phyloP scores from a whole-genome alignment of 768 basidiomycete species.

The Auriscalpium orientale region DNA sequence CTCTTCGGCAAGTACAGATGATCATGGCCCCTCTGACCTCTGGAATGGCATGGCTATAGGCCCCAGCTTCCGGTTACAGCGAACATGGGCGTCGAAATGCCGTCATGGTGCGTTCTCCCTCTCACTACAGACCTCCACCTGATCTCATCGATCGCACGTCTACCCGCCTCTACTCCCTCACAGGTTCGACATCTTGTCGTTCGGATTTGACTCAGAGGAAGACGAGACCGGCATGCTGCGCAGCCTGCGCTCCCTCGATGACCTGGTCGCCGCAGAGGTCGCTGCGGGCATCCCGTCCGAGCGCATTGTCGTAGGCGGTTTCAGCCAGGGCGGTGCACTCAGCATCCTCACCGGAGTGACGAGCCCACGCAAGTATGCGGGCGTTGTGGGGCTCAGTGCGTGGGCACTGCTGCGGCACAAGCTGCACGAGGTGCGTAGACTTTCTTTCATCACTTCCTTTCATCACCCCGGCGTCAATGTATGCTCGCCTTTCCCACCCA shows the following conservation, averaged over 20 bases:
- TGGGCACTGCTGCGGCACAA: slow-evolving; percentile 68
- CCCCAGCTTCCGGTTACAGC: slow-evolving; percentile 48
- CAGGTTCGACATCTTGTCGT: slow-evolving; percentile 75
- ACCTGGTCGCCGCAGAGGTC: slow-evolving; percentile 69
- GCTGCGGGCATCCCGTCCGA: slow-evolving; percentile 58
- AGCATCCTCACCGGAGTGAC: slow-evolving; percentile 70
- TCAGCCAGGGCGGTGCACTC: slow-evolving; percentile 81
- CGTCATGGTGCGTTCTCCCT: slow-evolving; percentile 50
- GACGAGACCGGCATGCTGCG: slow-evolving; percentile 73
- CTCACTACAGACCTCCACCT: background rate
- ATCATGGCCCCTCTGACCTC: background rate
- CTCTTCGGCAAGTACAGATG: background rate
- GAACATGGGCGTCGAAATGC: slow-evolving; percentile 68
- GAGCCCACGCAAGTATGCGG: slow-evolving; percentile 58
- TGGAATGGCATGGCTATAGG: slow-evolving; percentile 1
- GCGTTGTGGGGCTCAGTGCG: slow-evolving; percentile 65
- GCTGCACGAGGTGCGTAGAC: slow-evolving; percentile 52
- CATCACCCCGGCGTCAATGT: background rate
- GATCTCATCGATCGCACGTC: background rate
- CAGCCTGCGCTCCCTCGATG: slow-evolving; percentile 52
- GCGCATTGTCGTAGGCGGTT: slow-evolving; percentile 81
- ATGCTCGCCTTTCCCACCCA: background rate
- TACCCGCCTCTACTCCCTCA: background rate
- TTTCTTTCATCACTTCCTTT: background rate
- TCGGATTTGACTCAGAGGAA: slow-evolving; percentile 53